Evolutionary conservation across 768 basidiomycete genomes (phyloP), one percentile per base, ranked within the genome.

Genomic region (Pleurotus djamor): DNA sequence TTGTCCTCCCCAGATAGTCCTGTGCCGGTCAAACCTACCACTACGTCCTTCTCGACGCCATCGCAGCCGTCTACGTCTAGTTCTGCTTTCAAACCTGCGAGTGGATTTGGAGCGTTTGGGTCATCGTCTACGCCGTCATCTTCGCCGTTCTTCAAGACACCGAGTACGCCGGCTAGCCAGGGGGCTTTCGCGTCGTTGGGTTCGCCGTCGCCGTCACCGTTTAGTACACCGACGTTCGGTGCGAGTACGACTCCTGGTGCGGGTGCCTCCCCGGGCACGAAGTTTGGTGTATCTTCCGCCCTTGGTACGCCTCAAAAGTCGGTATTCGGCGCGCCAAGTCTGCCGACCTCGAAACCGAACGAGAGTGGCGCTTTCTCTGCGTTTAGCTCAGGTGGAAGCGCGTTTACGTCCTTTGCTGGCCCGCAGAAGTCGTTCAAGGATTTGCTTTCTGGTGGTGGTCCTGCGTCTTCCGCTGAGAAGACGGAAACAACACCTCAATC

Each of bases 381-480:
- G 54, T 60, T 56, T 35, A 60, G 52, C 34, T 33, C 17, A 4
- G 35, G 52, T 8, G 5, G 41, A 38, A 56, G 28, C 44, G 59
- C 44, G 3, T 60, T 58, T 48, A 17, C 37, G 12, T n/a, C 70
- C 33, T 38, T 58, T 45, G 54, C 60, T 8, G 75, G 72, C 0
- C 70, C 73, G 1, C 72, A 74, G 37, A 82, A 79, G 63, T 83
- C 89, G 0, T 92, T 88, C 63, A 70, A 75, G n/a, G 85, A 90
- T 33, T 66, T 91, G 48, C 71, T 90, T 59, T 81, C 84, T 66
- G 74, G 65, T 47, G 74, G 71, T 48, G 67, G 67, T 16, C 68
- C 70, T 17, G 49, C 60, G 28, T 66, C 68, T 57, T 73, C 65
- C 36, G 62, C 68, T 5, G 61, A 67, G 8, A 68, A 67, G 21